phyloP scores from a whole-genome alignment of 768 basidiomycete species.

The Macrolepiota albuminosa region DNA sequence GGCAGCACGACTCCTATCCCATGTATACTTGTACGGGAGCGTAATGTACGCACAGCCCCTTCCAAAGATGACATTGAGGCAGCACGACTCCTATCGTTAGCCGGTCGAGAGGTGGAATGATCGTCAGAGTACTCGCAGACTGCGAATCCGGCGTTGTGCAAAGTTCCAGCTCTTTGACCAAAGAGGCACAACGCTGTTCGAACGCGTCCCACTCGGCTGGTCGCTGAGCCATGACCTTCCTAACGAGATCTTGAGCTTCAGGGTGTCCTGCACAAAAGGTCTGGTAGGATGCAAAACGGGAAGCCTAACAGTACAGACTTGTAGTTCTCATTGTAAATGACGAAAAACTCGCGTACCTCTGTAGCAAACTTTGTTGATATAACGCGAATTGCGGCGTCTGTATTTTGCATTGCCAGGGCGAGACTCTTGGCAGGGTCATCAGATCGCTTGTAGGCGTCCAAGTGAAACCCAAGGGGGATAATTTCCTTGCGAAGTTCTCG shows the following conservation, averaged over 20 bases:
- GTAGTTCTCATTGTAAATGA: conserved; percentile 1
- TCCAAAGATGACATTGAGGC: conserved; percentile 52
- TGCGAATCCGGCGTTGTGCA: conserved; percentile 11
- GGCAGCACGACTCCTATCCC: conserved; percentile 35
- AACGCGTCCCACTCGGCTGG: conserved; percentile 78
- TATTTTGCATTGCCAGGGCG: conserved; percentile 22
- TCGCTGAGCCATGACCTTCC: conserved; percentile 57
- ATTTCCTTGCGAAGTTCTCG: conserved; percentile 46
- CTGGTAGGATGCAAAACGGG: conserved; percentile 75
- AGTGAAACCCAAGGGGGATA: conserved; percentile 45
- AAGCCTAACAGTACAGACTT: conserved; percentile 42
- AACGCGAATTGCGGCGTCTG: conserved; percentile 41
- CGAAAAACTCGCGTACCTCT: conserved; percentile 36
- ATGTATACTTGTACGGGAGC: conserved; percentile 28
- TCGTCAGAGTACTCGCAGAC: conserved; percentile 12
- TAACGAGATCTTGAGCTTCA: conserved; percentile 72
- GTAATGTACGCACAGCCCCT: conserved; percentile 33
- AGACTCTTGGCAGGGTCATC: conserved; percentile 14
- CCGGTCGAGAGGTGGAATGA: conserved; percentile 8
- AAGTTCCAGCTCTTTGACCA: conserved; percentile 38
- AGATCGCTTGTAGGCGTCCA: conserved; percentile 22
- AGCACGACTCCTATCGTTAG: conserved; percentile 32
- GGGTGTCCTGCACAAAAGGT: conserved; percentile 84
- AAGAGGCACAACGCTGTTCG: conserved; percentile 68
- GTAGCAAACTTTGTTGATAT: conserved; percentile 56